These are phyloP conservation scores for Aspergillus sp. DNA, from an alignment of 2,329 filamentous ascomycete species.

Conservation along the genomic window DNA sequence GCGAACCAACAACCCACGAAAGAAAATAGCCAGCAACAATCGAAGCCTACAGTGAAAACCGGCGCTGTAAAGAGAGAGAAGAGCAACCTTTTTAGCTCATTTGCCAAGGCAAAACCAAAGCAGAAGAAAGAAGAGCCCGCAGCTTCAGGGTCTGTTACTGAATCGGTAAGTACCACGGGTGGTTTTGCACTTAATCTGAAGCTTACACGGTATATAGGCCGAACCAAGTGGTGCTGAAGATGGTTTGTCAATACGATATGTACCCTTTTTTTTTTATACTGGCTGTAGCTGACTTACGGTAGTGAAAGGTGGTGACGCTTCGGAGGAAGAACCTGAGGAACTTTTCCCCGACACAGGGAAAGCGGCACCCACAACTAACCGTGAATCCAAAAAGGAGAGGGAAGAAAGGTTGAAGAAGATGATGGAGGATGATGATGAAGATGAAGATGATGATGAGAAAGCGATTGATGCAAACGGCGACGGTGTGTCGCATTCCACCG, in stretches of 20 bases:
- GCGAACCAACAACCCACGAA: slow-evolving; percentile 12
- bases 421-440: slow-evolving; percentile 62
- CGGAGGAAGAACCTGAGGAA: slow-evolving; percentile 49
- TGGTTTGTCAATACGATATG: slow-evolving; percentile 27
- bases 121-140: slow-evolving; percentile 36
- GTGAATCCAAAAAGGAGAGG: slow-evolving; percentile 51
- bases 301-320: slow-evolving; percentile 47
- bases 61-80: slow-evolving; percentile 50
- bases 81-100: slow-evolving; percentile 67
- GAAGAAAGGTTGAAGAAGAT: slow-evolving; percentile 61
- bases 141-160: slow-evolving; percentile 25
- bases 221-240: slow-evolving; percentile 41
- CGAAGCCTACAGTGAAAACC: slow-evolving; percentile 30
- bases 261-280: slow-evolving; percentile 9
- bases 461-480: slow-evolving; percentile 6
- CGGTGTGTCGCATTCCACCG: slow-evolving; percentile 20
- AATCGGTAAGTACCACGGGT: slow-evolving; percentile 25
- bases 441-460: slow-evolving; percentile 18
- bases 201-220: slow-evolving; percentile 14
- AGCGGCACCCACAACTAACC: slow-evolving; percentile 28
- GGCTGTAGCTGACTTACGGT: slow-evolving; percentile 13
- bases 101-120: slow-evolving; percentile 63
- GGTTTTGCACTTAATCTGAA: slow-evolving; percentile 1
- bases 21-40: slow-evolving; percentile 23
- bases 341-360: slow-evolving; percentile 38